Evolutionary conservation across 352 stramenopile species (phyloP), one percentile per base, ranked within the genome.

Genomic region (Globisporangium rhizosaccharum): DNA sequence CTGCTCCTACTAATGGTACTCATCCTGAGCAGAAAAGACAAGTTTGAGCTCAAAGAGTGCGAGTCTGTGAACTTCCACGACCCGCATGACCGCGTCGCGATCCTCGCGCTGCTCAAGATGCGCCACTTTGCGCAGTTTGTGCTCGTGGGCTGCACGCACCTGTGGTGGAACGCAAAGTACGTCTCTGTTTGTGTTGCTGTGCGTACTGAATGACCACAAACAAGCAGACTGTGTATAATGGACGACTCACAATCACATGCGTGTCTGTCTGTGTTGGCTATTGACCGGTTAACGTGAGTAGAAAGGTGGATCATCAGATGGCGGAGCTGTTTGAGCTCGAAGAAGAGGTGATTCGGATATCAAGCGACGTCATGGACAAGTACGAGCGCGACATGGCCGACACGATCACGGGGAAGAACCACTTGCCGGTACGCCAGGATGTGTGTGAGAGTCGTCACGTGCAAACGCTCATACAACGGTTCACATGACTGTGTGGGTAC

Each of bases 101-200:
- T 95, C 48, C 74, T 95, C 49, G 83, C 84, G 47, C 59, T 95
- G 62, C 74, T 95, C 46, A 88, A 92, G 70, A 84, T 91, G 79
- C 79, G 81, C 18, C 72, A 89, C 52, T 90, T 90, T 66, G 76
- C 82, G 48, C 76, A 95, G 57, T 89, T 82, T 20, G 78, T 95
- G 44, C 63, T 95, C 23, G 71, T 95, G 14, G 85, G 82, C 10
- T 92, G 82, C 64, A 95, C 85, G 6, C 85, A 95, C 45, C 55
- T 95, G 26, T 95, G 84, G 82, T 95, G 85, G 85, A 95, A 95
- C 53, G 74, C 80, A 15, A 91, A 93, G 82, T 92, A 66, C 57
- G 77, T 74, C 2, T 56, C 8, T 36, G 46, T 36, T 12, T 17
- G 11, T 41, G 23, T 47, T 1, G 3, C 20, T 49, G 44, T 42